phyloP scores from a whole-genome alignment of 164 flowering plant species.

The Paratinospora sagittata region DNA sequence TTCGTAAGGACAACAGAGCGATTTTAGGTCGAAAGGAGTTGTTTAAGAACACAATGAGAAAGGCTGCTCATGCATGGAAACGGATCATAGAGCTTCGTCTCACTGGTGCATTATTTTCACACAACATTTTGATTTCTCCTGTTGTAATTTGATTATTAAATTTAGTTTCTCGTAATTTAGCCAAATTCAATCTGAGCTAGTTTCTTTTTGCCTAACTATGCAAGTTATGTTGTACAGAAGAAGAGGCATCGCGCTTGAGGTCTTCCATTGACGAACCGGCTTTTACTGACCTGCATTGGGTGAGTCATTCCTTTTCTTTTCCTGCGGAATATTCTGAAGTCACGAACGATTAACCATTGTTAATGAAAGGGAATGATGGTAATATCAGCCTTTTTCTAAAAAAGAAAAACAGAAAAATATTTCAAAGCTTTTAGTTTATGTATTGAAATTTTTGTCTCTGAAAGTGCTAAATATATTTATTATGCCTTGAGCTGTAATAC shows the following conservation, averaged over 20 bases:
- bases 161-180: not conserved
- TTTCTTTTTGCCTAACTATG: conserved; percentile 8
- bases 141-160: not conserved
- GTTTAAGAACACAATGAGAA: conserved; percentile 82
- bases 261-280: conserved; percentile 78
- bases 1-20: conserved; percentile 63
- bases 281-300: conserved; percentile 97
- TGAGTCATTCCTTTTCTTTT: conserved; percentile 21
- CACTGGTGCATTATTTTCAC: conserved; percentile 58
- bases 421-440: not conserved
- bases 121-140: not conserved
- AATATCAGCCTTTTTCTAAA: too few relatives aligned
- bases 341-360: not conserved
- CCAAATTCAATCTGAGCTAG: not conserved
- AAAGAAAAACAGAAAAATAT: too few relatives aligned
- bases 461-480: not conserved
- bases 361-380: not conserved
- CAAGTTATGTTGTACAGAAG: conserved; percentile 51
- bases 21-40: conserved; percentile 68
- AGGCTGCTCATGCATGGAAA: conserved; percentile 86
- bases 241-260: conserved; percentile 72
- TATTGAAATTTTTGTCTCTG: not conserved
- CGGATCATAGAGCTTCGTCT: conserved; percentile 78
- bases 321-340: not conserved
- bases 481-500: not conserved